Evolutionary conservation across 176 grass and related monocot species (phyloP), one percentile per base, ranked within the genome.

Genomic region (Coix lacrymajobi): DNA sequence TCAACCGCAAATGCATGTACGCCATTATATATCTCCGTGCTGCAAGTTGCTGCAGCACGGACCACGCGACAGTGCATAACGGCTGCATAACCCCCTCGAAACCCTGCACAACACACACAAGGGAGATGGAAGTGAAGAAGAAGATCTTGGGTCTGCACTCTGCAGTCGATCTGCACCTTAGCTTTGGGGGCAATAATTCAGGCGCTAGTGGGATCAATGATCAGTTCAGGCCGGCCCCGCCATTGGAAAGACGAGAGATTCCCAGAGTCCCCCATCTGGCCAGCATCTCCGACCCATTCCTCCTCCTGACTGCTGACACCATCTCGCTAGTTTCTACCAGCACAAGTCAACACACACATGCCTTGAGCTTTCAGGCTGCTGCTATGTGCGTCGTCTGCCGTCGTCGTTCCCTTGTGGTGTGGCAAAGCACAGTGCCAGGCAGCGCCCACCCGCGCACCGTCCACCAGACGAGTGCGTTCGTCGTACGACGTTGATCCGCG

Each of bases 101-200:
- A 4, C 61, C 31, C 32, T 36, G 29, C 32, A 11, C 32, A 36
- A 5, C 15, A 24, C n/a, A 19, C 1, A 7, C 0, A 8, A 65
- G 15, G 22, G n/a, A 14, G 8, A 49, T 7, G 13, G 13, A 45
- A 25, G 12, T 11, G 43, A 33, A 4, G 44, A 16, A 60, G 76
- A 69, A 5, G 26, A 44, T 37, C 7, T 33, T 19, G 6, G 32
- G 31, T 25, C 5, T 16, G 11, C 62, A 17, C 24, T 25, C 5
- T 16, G 11, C 62, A 17, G 13, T 2, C 13, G 12, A n/a, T 17
- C 17, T 22, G 8, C 32, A 1, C 58, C 76, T 56, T 56, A 1
- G 56, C 84, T 71, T 57, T 73, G 1, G 2, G 9, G 65, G 29
- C 74, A 78, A 85, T 85, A 78, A 85, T 85, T 58, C 51, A 78